Evolutionary conservation across 768 basidiomycete species (phyloP).

Genomic region (Psilocybe tampanensis): DNA sequence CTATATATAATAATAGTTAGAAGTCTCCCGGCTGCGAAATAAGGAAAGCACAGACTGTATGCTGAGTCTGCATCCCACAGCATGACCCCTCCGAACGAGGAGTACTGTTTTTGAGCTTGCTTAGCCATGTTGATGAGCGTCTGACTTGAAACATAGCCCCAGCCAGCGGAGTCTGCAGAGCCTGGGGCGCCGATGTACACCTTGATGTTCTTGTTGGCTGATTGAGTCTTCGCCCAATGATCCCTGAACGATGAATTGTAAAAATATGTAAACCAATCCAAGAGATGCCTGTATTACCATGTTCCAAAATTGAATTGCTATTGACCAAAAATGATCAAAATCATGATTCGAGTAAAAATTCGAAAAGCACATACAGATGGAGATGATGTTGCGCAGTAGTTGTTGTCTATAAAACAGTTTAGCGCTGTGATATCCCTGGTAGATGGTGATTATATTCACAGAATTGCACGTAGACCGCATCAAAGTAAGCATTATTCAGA

Average conservation of each 20-base stretch:
- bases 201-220: constrained; percentile 60
- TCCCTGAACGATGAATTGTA: constrained; percentile 43
- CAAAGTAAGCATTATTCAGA: constrained; percentile 62
- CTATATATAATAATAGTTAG: constrained; percentile 30
- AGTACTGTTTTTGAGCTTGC: constrained; percentile 49
- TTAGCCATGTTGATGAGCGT: constrained; percentile 45
- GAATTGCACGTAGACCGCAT: constrained; percentile 76
- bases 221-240: constrained; percentile 60
- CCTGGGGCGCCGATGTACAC: constrained; percentile 64
- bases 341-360: constrained; percentile 11
- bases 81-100: constrained; percentile 63
- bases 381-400: constrained; percentile 51
- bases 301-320: constrained; percentile 56
- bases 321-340: background rate
- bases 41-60: constrained; percentile 34
- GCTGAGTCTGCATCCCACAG: constrained; percentile 46
- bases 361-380: constrained; percentile 33
- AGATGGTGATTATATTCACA: constrained; percentile 34
- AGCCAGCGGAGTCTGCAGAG: constrained; percentile 48
- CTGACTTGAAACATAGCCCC: constrained; percentile 51
- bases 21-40: background rate
- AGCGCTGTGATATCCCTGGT: constrained; percentile 2
- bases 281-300: constrained; percentile 30
- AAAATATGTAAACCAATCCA: background rate
- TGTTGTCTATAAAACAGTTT: constrained; percentile 43